Percentiles rank a stretch among this genome's conserved stretches.
Conservation (phyloP, 1,284 basidiomycete genomes). For the Apiotrichum veenhuisii region DNA sequence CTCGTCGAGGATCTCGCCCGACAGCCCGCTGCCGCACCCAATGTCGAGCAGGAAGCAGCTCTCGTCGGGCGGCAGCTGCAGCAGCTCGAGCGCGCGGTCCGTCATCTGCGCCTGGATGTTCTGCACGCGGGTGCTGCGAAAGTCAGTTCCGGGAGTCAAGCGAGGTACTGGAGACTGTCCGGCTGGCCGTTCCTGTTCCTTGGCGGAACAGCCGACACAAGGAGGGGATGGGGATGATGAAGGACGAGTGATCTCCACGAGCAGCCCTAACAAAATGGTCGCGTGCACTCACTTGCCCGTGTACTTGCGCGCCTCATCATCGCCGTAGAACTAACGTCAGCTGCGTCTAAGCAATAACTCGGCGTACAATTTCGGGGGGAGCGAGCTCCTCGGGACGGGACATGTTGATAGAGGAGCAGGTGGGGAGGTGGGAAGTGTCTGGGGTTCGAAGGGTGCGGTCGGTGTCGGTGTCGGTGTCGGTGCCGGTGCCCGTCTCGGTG, state of each 20-base stretch:
- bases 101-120: constrained; percentile 98
- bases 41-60: constrained; percentile 88
- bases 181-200: not conserved
- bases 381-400: constrained; percentile 92
- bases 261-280: not conserved
- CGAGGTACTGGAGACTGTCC: too few relatives aligned
- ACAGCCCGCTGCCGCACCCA: constrained; percentile 96
- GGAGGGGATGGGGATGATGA: not conserved
- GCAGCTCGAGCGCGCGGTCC: constrained; percentile 85
- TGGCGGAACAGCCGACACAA: too few relatives aligned
- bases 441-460: not conserved
- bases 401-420: constrained; percentile 59
- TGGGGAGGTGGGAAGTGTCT: not conserved
- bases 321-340: constrained; percentile 72
- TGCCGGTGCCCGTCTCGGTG: not conserved
- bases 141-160: not conserved
- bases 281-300: constrained; percentile 72
- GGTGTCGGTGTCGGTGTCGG: not conserved
- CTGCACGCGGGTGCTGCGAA: constrained; percentile 71
- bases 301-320: constrained; percentile 92
- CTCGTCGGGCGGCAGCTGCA: constrained; percentile 70
- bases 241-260: not conserved
- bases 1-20: constrained; percentile 88
- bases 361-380: constrained; percentile 78
- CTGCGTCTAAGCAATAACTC: not conserved